Evolutionary conservation across 73 alveolate species (phyloP).

Genomic region (Halteria grandinella): DNA sequence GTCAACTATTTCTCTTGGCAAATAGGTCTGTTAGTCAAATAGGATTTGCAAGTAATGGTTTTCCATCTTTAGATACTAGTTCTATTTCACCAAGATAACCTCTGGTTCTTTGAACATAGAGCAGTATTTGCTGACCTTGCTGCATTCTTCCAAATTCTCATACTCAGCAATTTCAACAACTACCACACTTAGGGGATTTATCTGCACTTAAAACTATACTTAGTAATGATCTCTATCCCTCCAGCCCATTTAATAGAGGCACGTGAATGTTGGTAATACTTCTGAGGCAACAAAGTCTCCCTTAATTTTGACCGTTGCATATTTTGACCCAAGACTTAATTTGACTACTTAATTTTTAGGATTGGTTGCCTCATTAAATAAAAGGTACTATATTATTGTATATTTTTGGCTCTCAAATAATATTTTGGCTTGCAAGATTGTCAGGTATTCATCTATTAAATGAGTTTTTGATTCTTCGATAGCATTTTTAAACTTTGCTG

Average conservation of each 20-base stretch:
- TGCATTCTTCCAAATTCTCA: not conserved
- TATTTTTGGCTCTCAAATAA: not conserved
- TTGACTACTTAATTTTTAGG: not conserved
- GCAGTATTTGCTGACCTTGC: no score
- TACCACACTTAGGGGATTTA: slow-evolving; percentile 7
- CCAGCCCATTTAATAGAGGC: not conserved
- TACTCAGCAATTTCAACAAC: slow-evolving; percentile 3
- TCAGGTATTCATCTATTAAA: no score
- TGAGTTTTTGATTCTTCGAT: no score
- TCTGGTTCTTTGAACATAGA: not conserved
- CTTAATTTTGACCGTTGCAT: not conserved
- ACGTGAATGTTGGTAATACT: not conserved
- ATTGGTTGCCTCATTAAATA: not conserved
- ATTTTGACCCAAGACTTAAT: not conserved
- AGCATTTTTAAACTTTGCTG: not conserved
- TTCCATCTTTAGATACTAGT: no score
- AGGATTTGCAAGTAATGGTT: no score
- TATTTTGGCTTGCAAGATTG: not conserved
- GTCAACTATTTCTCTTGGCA: no score
- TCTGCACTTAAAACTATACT: not conserved
- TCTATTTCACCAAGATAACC: no score
- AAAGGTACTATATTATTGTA: not conserved
- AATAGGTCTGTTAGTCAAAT: no score
- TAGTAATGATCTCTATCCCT: not conserved
- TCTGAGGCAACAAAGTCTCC: not conserved